These are phyloP conservation scores for Anisogramma anomala DNA, from an alignment of 2,329 filamentous ascomycete genomes.

Conservation along the genomic window DNA sequence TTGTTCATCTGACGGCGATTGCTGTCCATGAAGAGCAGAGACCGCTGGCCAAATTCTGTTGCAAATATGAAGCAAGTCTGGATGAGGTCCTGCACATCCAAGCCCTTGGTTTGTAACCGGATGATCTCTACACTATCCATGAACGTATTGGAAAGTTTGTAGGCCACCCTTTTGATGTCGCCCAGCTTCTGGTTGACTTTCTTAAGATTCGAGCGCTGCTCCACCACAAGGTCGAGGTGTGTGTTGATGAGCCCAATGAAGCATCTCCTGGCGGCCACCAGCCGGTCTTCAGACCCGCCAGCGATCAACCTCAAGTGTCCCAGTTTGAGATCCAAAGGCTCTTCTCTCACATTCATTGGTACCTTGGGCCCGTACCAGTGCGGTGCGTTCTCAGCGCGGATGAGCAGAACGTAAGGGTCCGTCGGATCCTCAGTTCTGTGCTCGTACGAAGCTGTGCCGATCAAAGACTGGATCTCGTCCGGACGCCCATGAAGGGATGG, in stretches of 20 bases:
- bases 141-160: conserved; percentile 93
- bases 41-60: conserved; percentile 96
- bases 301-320: conserved; percentile 83
- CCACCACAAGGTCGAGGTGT: conserved; percentile 78
- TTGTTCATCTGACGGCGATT: conserved; percentile 96
- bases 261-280: conserved; percentile 65
- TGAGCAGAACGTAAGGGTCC: conserved; percentile 74
- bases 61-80: conserved; percentile 97
- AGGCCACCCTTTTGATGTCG: conserved; percentile 90
- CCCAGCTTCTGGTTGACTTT: conserved; percentile 85
- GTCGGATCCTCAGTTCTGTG: conserved; percentile 56
- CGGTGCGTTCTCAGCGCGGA: conserved; percentile 68
- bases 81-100: conserved; percentile 88
- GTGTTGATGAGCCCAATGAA: conserved; percentile 72
- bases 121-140: conserved; percentile 98
- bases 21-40: conserved; percentile 87
- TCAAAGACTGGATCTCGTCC: conserved; percentile 73
- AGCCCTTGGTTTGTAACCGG: conserved; percentile 67
- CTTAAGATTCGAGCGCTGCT: conserved; percentile 84
- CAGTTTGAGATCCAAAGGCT: conserved; percentile 72
- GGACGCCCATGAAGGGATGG: conserved; percentile 62
- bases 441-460: conserved; percentile 55
- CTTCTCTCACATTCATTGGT: conserved; percentile 58
- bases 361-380: conserved; percentile 74
- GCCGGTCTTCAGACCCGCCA: conserved; percentile 67